These are phyloP conservation scores for Pterocarpus santalinus DNA, from an alignment of 306 rosid genomes.

Conservation along the genomic window DNA sequence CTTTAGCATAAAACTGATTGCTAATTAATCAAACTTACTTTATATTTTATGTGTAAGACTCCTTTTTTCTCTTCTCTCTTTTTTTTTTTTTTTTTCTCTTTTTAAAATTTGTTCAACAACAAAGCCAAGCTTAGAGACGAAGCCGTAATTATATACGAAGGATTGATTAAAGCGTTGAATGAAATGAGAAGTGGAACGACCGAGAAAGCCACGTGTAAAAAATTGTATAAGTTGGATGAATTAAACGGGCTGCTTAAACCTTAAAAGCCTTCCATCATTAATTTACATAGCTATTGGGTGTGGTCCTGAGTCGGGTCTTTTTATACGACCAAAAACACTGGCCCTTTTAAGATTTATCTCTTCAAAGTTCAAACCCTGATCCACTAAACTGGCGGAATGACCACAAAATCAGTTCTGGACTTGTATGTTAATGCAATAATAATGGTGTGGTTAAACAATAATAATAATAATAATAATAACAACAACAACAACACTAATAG, in stretches of 20 bases:
- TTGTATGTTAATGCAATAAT: neutral
- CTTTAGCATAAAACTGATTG: neutral
- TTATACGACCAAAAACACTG: too few species aligned
- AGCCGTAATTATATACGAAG: neutral
- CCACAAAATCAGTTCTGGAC: neutral
- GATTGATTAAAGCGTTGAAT: neutral
- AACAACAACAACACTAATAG: too few species aligned
- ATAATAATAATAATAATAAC: too few species aligned
- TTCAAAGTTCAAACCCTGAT: too few species aligned
- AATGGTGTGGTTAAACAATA: neutral
- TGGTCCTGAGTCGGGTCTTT: neutral
- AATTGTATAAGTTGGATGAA: neutral
- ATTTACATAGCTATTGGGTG: neutral
- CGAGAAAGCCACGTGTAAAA: neutral
- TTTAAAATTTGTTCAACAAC: neutral
- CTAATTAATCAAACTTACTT: conserved; percentile 4
- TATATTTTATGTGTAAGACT: neutral
- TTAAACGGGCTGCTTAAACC: neutral
- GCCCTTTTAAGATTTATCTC: too few species aligned
- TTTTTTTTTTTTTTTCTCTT: too few species aligned
- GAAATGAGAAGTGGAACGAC: neutral
- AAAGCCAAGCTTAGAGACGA: conserved; percentile 13
- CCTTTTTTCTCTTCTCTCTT: neutral
- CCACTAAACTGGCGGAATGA: neutral
- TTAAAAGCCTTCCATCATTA: neutral